Base-by-base conservation (phyloP, 2,329 filamentous ascomycete species). In the Calonectria pauciramosa region DNA sequence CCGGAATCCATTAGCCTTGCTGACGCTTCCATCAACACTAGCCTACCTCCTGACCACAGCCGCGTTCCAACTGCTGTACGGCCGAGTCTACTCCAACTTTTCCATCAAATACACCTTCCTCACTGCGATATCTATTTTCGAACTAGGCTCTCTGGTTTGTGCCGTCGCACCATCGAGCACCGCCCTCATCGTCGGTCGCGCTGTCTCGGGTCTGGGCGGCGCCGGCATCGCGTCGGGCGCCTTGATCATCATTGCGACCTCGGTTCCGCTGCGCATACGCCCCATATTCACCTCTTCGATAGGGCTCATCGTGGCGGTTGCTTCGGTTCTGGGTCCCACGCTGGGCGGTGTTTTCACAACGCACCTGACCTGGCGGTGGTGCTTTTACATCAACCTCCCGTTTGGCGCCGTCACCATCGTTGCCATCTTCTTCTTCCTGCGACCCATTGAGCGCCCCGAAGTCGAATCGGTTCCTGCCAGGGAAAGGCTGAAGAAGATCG, bases 151-250 rank as follows among this genome's bases (percentile, higher is more conserved):
- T 59, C 79, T 85, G 16, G 77, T 88, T 23, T 88, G 87, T 36
- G 84, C 80, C 30, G 77, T 79, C 7, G 81, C 84, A 0, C 84
- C 82, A 2, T 79, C 80, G 64, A 83, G 81, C 44, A 71, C 77
- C 14, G 77, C 81, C 9, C 82, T 86, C 63, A 85, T 86, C 65
- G 69, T 83, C 30, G 84, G 84, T 36, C 80, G 84, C 10, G 83
- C 83, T 10, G 78, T 86, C 10, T 80, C 84, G 0, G 84, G 84
- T 4, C 72, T 85, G 28, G 88, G 88, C 34, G 81, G 87, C 13
- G 84, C 89, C 16, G 86, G 86, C 23, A 86, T 86, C 63, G 88
- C 88, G 77, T 87, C 86, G 20, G 89, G 88, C 0, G 83, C 82
- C 1, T 75, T 85, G 52, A 82, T 83, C 23, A 85, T 90, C 70